Base-by-base conservation (phyloP, 352 stramenopile genomes). In the Pythium coloratum region DNA sequence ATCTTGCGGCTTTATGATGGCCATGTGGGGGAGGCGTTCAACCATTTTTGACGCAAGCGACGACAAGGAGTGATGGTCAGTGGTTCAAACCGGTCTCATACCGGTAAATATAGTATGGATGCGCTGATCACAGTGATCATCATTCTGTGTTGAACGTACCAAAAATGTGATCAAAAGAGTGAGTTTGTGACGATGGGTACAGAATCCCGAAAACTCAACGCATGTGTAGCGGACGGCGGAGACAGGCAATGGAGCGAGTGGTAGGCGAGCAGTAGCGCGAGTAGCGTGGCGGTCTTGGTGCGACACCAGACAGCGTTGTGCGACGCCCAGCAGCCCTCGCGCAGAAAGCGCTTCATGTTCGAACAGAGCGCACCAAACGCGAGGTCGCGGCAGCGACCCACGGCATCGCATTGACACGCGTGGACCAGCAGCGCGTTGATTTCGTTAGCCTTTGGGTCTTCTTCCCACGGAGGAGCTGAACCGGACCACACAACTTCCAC, bases 281-380 rank as follows among this genome's bases (percentile, higher is more conserved):
- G 80, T 7, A 78, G 68, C 12, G 49, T 40, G 9, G 79, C 79
- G 18, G 83, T 69, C 6, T 60, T 66, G 28, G 74, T 80, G 9
- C 61, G 61, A 38, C 72, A 70, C 79, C 81, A 90, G 14, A 70
- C 66, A 10, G 73, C 62, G 59, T 73, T 88, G 58, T 88, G 81
- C 24, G 81, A 88, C 28, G 76, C 80, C 81, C 81, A 90, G 70
- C 77, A 88, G 24, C 76, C 76, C 33, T 72, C 82, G 24, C 80
- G 73, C 55, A 90, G 55, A 42, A 90, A 85, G 3, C 78, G 81
- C 72, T 87, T 86, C 78, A 88, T 86, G 56, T 80, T 73, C 8
- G 69, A 50, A 66, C 81, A 90, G n/a, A 85, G 68, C 24, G 73
- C 69, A 18, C 66, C 51, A 55, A 82, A 81, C 49, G 75, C 63